These are phyloP conservation scores for Penicillium cataractarum DNA, from an alignment of 495 filamentous ascomycete genomes.

Conservation along the genomic window DNA sequence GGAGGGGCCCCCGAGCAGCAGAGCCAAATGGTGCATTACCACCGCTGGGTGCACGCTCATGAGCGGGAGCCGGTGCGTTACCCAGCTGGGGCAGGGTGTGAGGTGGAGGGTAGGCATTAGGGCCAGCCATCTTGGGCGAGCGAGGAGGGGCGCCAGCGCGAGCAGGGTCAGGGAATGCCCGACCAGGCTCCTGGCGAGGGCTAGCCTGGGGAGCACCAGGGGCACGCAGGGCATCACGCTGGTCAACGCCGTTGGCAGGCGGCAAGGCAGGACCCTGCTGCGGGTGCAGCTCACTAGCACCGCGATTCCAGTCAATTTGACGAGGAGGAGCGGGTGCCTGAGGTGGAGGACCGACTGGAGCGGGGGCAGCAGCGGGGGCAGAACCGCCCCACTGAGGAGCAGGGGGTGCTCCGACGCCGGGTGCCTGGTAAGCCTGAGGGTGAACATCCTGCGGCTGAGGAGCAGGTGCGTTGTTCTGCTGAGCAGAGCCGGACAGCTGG, in stretches of 20 bases:
- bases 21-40: constrained; percentile 41
- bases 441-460: constrained; percentile 85
- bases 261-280: constrained; percentile 60
- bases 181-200: constrained; percentile 69
- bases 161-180: constrained; percentile 73
- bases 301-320: constrained; percentile 70
- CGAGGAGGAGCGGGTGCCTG: constrained; percentile 66
- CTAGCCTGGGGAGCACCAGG: constrained; percentile 69
- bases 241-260: constrained; percentile 75
- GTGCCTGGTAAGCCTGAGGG: constrained; percentile 78
- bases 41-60: constrained; percentile 61
- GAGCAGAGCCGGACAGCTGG: constrained; percentile 70
- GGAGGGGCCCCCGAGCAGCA: constrained; percentile 37
- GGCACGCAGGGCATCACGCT: constrained; percentile 67
- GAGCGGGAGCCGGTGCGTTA: constrained; percentile 53
- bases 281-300: constrained; percentile 74
- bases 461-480: constrained; percentile 68
- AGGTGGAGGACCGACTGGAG: constrained; percentile 63
- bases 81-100: constrained; percentile 65
- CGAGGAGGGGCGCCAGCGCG: constrained; percentile 60
- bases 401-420: constrained; percentile 70
- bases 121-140: constrained; percentile 64
- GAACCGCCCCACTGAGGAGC: constrained; percentile 80
- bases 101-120: constrained; percentile 63
- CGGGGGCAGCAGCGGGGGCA: constrained; percentile 61